Evolutionary conservation across 2,329 filamentous ascomycete genomes (phyloP), one percentile per base, ranked within the genome.

Genomic region (Trichoderma sp.): DNA sequence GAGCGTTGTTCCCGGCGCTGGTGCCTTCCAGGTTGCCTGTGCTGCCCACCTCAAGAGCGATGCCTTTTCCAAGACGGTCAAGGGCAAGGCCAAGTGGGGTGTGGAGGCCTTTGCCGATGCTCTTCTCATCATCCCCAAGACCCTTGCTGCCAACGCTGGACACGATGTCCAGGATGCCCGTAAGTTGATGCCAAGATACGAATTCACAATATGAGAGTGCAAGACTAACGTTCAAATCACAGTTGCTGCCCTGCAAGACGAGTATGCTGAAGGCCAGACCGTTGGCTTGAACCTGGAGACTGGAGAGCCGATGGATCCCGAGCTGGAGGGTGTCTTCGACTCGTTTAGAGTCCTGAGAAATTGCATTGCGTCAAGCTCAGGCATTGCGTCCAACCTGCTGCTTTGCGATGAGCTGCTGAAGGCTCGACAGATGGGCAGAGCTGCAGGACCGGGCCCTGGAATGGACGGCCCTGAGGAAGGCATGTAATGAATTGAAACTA

Each of bases 341-440:
- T 98, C 95, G 15, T 99, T 97, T 90, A 90, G 96, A 72, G 96
- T 99, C 43, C 83, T 99, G 77, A 89, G 96, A 76, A 98, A 98
- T 85, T 94, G 92, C 81, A 90, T 99, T 74, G 94, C 96, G 3
- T 98, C 95, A 39, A 96, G 94, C 81, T 92, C 95, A 30, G 94
- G 96, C 74, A 99, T 99, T 79, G 95, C 96, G 6, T 95, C 93
- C 11, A 99, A 99, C 84, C 86, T 99, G 75, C 85, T 99, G 75
- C 88, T 99, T 64, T 99, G 96, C 79, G 96, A 99, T 79, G 96
- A 99, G 87, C 88, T 99, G 85, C 86, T 99, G 78, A 99, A 99
- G 88, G 96, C 96, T 73, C 89, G 96, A 81, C 95, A 99, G 85
- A 99, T 99, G 96, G 92, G 88, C 63, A 85, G 89, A 79, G 83